Evolutionary conservation across 2,329 filamentous ascomycete species (phyloP).

Genomic region (Penicillium sp.): DNA sequence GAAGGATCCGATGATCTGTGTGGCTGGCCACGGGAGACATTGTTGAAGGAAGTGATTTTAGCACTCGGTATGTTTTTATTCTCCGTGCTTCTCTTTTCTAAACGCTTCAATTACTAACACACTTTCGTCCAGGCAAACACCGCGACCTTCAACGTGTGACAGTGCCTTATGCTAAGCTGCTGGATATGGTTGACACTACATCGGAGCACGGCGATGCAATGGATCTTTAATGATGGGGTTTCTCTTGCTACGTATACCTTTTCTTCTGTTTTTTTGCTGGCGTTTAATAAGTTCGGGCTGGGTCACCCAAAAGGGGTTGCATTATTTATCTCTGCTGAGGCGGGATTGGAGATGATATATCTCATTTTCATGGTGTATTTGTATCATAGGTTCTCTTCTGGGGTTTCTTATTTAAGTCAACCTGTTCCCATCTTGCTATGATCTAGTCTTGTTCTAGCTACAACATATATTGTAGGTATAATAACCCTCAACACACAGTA

Average conservation of each 20-base stretch:
- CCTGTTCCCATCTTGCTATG: background rate
- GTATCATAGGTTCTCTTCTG: conserved; percentile 10
- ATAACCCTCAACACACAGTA: background rate
- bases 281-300: conserved; percentile 20
- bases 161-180: conserved; percentile 87
- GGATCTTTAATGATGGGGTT: conserved; percentile 29
- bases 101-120: conserved; percentile 1
- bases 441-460: background rate
- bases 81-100: background rate
- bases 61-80: conserved; percentile 69
- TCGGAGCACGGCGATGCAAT: conserved; percentile 36
- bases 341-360: conserved; percentile 5
- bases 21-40: conserved; percentile 83
- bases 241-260: conserved; percentile 6
- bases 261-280: conserved; percentile 10
- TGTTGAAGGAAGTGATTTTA: conserved; percentile 86
- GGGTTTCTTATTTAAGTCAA: background rate
- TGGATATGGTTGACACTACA: conserved; percentile 54
- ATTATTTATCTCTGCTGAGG: conserved; percentile 9
- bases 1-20: conserved; percentile 68
- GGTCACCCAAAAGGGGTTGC: conserved; percentile 10
- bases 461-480: no score
- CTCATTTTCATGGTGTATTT: conserved; percentile 9
- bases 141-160: conserved; percentile 89
- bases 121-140: conserved; percentile 72